phyloP scores from a whole-genome alignment of 2,329 filamentous ascomycete species.

The Lithohypha guttulata region DNA sequence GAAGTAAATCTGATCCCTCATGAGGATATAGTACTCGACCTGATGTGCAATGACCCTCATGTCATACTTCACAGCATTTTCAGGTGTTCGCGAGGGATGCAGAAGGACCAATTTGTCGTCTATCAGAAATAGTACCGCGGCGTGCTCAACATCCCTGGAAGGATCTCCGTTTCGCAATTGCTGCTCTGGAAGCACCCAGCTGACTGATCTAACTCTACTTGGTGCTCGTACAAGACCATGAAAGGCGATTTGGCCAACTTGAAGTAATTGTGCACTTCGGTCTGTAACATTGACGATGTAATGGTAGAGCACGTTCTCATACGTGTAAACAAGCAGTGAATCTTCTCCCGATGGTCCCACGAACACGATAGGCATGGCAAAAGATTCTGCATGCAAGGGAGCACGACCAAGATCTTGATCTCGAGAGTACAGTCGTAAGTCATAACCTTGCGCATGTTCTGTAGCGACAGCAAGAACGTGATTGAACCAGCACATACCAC shows the following conservation, averaged over 20 bases:
- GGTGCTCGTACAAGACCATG: conserved; percentile 93
- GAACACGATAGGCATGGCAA: conserved; percentile 79
- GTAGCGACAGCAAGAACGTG: conserved; percentile 88
- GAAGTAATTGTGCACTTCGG: conserved; percentile 65
- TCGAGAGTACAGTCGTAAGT: conserved; percentile 85
- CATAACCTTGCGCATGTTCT: conserved; percentile 71
- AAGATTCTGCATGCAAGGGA: conserved; percentile 63
- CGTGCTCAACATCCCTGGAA: conserved; percentile 85
- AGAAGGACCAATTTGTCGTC: conserved; percentile 92
- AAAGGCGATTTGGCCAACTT: conserved; percentile 96
- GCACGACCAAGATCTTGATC: conserved; percentile 66
- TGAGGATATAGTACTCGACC: conserved; percentile 87
- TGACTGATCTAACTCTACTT: conserved; percentile 80
- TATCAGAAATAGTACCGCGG: conserved; percentile 90
- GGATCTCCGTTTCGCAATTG: conserved; percentile 86
- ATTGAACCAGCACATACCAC: conserved; percentile 98
- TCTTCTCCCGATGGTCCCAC: conserved; percentile 85
- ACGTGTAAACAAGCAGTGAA: conserved; percentile 90
- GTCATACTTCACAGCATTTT: conserved; percentile 85
- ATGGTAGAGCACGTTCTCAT: conserved; percentile 91
- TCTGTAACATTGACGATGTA: conserved; percentile 71
- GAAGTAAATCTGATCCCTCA: conserved; percentile 64
- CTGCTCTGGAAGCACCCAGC: conserved; percentile 87
- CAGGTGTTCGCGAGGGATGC: conserved; percentile 72
- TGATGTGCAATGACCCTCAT: conserved; percentile 96